Evolutionary conservation across 208 protist species (phyloP).

Genomic region (Trypanosoma lewisi): DNA sequence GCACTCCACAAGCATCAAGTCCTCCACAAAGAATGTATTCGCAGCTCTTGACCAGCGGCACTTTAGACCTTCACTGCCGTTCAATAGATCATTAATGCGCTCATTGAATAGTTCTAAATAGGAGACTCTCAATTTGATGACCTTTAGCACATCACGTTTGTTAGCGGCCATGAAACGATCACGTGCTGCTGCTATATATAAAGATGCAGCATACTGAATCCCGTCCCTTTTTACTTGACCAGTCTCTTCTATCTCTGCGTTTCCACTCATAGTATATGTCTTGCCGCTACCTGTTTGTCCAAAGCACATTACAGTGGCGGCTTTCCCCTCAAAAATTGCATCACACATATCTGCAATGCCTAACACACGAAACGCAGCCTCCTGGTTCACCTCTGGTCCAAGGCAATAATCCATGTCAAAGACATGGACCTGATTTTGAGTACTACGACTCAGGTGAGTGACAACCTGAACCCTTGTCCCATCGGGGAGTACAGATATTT

Average conservation of each 20-base stretch:
- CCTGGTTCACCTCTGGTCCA: slow-evolving; percentile 53
- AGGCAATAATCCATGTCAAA: slow-evolving; percentile 70
- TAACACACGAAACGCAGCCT: slow-evolving; percentile 44
- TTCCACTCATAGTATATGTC: slow-evolving; percentile 85
- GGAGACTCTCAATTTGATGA: slow-evolving; percentile 43
- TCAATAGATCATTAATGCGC: slow-evolving; percentile 79
- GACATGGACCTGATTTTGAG: slow-evolving; percentile 20
- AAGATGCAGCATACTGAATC: slow-evolving; percentile 62
- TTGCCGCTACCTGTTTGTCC: slow-evolving; percentile 90
- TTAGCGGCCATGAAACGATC: slow-evolving; percentile 21
- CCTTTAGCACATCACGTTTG: not conserved
- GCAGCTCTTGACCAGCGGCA: slow-evolving; percentile 74
- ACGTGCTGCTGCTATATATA: slow-evolving; percentile 45
- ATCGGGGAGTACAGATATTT: slow-evolving; percentile 19
- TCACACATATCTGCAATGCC: slow-evolving; percentile 60
- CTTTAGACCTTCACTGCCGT: slow-evolving; percentile 43
- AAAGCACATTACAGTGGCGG: slow-evolving; percentile 87
- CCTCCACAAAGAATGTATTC: slow-evolving; percentile 83
- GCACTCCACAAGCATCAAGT: slow-evolving; percentile 82
- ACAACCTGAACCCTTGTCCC: slow-evolving; percentile 17
- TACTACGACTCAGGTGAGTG: slow-evolving; percentile 5
- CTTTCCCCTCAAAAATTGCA: slow-evolving; percentile 64
- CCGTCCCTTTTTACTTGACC: slow-evolving; percentile 54
- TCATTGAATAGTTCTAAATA: slow-evolving; percentile 91
- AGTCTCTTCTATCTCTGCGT: slow-evolving; percentile 21